Conservation (phyloP, 2,329 filamentous ascomycete genomes). For the Aureobasidium sp. region DNA sequence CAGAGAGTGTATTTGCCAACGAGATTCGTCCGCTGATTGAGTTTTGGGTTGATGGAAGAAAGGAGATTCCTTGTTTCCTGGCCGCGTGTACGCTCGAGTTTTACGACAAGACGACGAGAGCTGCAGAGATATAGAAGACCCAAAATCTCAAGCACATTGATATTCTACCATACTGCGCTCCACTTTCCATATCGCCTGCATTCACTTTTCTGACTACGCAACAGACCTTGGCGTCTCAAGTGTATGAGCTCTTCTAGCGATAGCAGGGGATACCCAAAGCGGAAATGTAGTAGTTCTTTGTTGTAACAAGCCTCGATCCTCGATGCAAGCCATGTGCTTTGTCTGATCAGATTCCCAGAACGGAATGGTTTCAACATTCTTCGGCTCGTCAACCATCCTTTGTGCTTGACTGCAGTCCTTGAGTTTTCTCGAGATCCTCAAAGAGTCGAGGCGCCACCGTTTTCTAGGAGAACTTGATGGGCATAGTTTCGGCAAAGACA, state of each 20-base stretch:
- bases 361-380: not conserved
- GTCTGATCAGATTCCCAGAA: not conserved
- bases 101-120: constrained; percentile 58
- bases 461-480: not conserved
- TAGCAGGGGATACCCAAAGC: not conserved
- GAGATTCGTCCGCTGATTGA: constrained; percentile 82
- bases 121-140: not conserved
- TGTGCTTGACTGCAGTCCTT: not conserved
- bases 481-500: too few species aligned
- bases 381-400: not conserved
- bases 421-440: not conserved
- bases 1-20: constrained; percentile 74
- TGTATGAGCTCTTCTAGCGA: not conserved
- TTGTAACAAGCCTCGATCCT: not conserved
- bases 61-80: constrained; percentile 87
- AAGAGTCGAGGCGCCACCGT: not conserved
- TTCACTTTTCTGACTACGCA: not conserved
- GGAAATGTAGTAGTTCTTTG: not conserved
- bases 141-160: not conserved
- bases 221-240: not conserved
- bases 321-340: not conserved
- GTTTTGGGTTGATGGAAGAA: constrained; percentile 92
- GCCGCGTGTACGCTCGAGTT: constrained; percentile 90
- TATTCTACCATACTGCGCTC: not conserved
- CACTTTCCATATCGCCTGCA: not conserved